phyloP scores from a whole-genome alignment of 306 rosid genomes.

The Cajanus cajan region DNA sequence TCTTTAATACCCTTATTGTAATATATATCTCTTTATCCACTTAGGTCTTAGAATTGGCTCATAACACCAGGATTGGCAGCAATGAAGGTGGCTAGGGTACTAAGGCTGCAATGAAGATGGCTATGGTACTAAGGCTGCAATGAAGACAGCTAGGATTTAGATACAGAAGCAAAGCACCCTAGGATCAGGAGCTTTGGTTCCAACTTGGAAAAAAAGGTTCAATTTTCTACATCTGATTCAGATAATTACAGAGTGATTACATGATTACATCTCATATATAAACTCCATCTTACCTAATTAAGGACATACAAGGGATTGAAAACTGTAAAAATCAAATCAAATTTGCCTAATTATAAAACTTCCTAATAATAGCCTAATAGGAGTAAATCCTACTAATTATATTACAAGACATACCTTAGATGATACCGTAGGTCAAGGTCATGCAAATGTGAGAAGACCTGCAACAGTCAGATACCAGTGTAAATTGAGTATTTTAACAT shows the following conservation, averaged over 20 bases:
- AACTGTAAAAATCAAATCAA: neutral
- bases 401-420: conserved; percentile 60
- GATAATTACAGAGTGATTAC: neutral
- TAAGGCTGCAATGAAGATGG: neutral
- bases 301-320: neutral
- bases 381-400: neutral
- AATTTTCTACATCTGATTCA: neutral
- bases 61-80: neutral
- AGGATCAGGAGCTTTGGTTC: neutral
- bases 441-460: conserved; percentile 96
- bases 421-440: conserved; percentile 96
- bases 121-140: neutral
- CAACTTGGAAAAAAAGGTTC: neutral
- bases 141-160: neutral
- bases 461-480: conserved; percentile 31
- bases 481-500: conserved; percentile 23
- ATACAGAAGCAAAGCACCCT: neutral
- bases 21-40: too few species aligned
- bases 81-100: neutral
- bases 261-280: neutral
- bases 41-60: too few species aligned
- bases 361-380: neutral
- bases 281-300: neutral
- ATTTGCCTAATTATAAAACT: neutral
- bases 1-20: too few species aligned